These are phyloP conservation scores for Sporothrix protearum DNA, from an alignment of 2,329 filamentous ascomycete species.

Conservation along the genomic window DNA sequence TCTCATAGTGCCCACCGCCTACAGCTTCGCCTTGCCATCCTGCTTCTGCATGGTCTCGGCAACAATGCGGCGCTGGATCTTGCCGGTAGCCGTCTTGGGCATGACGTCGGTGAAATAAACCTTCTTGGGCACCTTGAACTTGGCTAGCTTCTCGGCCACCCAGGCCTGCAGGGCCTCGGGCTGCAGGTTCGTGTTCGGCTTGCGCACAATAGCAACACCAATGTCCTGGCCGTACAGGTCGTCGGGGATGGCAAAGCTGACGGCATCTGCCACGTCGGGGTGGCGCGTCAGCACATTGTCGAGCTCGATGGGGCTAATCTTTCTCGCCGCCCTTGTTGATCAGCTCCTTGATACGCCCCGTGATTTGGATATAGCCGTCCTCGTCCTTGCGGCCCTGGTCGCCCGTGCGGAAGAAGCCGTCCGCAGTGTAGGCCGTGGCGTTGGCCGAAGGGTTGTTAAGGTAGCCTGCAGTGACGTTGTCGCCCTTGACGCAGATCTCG, in stretches of 20 bases:
- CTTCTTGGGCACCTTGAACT: constrained; percentile 83
- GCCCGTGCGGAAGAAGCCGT: constrained; percentile 83
- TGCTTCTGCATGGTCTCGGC: constrained; percentile 79
- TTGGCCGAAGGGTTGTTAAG: constrained; percentile 80
- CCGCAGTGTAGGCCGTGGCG: constrained; percentile 65
- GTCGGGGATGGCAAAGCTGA: constrained; percentile 78
- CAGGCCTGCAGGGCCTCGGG: constrained; percentile 64
- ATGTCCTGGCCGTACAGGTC: constrained; percentile 82
- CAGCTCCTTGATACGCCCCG: constrained; percentile 87
- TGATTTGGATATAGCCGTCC: constrained; percentile 81
- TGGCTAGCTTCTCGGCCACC: constrained; percentile 67
- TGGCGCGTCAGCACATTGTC: constrained; percentile 78
- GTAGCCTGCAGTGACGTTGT: constrained; percentile 82
- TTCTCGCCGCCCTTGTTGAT: constrained; percentile 91
- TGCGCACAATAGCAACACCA: constrained; percentile 71
- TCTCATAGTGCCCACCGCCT: constrained; percentile 28
- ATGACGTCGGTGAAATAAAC: constrained; percentile 81
- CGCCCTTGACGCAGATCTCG: constrained; percentile 77
- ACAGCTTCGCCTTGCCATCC: constrained; percentile 55
- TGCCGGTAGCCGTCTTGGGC: constrained; percentile 89
- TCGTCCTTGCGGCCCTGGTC: constrained; percentile 79
- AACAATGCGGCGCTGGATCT: constrained; percentile 82
- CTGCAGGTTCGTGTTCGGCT: constrained; percentile 55
- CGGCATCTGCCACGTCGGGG: constrained; percentile 69
- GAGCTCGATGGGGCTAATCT: constrained; percentile 83